Conservation (phyloP, 805 yeast species). For the Lipomyces chichibuensis region DNA sequence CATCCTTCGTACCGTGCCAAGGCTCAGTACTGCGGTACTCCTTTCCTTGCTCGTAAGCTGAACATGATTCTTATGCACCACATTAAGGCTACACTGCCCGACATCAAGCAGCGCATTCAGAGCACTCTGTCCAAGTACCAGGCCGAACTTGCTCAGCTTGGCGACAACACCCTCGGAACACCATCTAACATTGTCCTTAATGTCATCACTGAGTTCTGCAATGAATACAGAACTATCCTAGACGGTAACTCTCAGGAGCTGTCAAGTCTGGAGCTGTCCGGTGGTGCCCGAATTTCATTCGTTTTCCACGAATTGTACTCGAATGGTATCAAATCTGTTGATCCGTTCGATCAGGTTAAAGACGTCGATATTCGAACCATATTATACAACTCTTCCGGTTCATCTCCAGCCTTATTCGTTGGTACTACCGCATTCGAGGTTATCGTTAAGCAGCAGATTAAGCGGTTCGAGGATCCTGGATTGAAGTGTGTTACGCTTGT, state of each 20-base stretch:
- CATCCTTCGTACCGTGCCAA: conserved; percentile 91
- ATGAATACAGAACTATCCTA: conserved; percentile 85
- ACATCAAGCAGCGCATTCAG: conserved; percentile 87
- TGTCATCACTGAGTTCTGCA: conserved; percentile 89
- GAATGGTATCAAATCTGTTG: conserved; percentile 87
- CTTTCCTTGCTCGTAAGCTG: conserved; percentile 88
- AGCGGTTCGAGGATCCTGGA: conserved; percentile 92
- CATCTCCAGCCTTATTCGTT: conserved; percentile 93
- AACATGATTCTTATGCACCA: conserved; percentile 87
- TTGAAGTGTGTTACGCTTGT: conserved; percentile 84
- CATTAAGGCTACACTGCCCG: conserved; percentile 86
- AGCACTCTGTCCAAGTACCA: conserved; percentile 82
- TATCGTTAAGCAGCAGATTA: conserved; percentile 88
- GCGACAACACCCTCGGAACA: conserved; percentile 72
- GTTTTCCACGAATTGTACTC: conserved; percentile 96
- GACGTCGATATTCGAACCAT: conserved; percentile 96
- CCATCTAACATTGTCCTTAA: conserved; percentile 87
- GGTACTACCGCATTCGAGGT: conserved; percentile 98
- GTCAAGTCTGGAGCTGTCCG: conserved; percentile 86
- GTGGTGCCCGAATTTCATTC: conserved; percentile 96
- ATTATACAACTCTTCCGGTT: conserved; percentile 94
- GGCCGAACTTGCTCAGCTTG: conserved; percentile 67
- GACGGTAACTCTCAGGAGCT: conserved; percentile 93
- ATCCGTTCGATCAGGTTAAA: conserved; percentile 94
- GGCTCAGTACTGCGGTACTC: conserved; percentile 98